A percentile compares a stretch with the other conserved stretches of the same genome.
phyloP scores from a whole-genome alignment of 805 yeast genomes.

The Ogataea paraovalis region DNA sequence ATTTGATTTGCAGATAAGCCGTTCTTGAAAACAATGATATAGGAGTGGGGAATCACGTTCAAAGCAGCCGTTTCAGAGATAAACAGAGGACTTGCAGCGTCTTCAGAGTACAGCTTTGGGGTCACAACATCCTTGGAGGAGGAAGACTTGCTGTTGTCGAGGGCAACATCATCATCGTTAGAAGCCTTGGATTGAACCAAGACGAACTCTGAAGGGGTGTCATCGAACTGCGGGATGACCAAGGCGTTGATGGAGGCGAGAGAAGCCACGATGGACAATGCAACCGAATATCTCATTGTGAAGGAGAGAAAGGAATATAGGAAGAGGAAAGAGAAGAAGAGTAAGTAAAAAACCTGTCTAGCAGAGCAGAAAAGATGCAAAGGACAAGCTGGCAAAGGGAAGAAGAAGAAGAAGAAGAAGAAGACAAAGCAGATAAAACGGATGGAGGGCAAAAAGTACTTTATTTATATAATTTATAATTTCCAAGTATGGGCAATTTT shows the following conservation, averaged over 20 bases:
- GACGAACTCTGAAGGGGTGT: slow-evolving; percentile 16
- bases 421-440: too few species aligned
- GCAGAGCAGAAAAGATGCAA: neutral
- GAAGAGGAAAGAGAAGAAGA: neutral
- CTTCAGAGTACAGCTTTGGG: slow-evolving; percentile 13
- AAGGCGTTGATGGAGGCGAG: slow-evolving; percentile 41
- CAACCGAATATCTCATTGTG: slow-evolving; percentile 19
- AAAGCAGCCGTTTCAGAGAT: slow-evolving; percentile 39
- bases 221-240: slow-evolving; percentile 49
- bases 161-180: too few species aligned
- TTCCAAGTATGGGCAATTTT: too few species aligned
- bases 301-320: neutral
- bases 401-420: neutral
- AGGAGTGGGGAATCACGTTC: slow-evolving; percentile 63
- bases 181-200: slow-evolving; percentile 5
- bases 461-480: too few species aligned
- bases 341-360: too few species aligned
- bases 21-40: slow-evolving; percentile 81
- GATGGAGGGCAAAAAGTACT: neutral
- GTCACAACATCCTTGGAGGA: slow-evolving; percentile 10
- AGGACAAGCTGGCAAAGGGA: neutral
- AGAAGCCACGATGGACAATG: slow-evolving; percentile 24
- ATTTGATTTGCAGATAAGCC: slow-evolving; percentile 49
- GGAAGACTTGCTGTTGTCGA: too few species aligned
- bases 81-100: slow-evolving; percentile 44